A percentile compares a stretch with the other conserved stretches of the same genome.
Evolutionary conservation across 176 grass and related monocot genomes (phyloP).

Genomic region (Eragrostis nindensis): DNA sequence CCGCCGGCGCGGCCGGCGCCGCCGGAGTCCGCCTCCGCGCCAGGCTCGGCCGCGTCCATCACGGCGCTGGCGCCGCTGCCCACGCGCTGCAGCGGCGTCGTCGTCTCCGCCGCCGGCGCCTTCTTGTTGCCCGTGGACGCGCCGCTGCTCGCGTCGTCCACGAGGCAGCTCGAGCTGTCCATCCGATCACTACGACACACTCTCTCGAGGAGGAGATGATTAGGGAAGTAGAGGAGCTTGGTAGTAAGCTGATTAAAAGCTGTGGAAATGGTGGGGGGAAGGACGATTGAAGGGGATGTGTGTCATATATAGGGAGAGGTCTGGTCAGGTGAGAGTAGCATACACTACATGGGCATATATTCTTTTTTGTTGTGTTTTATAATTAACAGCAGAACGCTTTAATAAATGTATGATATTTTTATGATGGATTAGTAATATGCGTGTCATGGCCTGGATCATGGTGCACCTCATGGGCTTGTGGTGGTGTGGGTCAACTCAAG

Average conservation of each 20-base stretch:
- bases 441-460: constrained; percentile 30
- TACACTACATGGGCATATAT: constrained; percentile 16
- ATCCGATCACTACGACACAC: constrained; percentile 36
- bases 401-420: neutral
- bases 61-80: constrained; percentile 58
- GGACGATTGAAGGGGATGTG: neutral
- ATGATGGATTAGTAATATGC: neutral
- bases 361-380: constrained; percentile 21
- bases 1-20: neutral
- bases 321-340: constrained; percentile 34
- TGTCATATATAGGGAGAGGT: constrained; percentile 30
- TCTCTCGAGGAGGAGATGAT: neutral
- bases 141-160: constrained; percentile 64
- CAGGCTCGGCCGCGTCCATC: constrained; percentile 55
- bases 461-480: constrained; percentile 27
- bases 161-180: constrained; percentile 58
- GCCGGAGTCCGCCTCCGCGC: constrained; percentile 50
- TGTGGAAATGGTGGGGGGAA: neutral
- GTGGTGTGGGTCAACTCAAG: constrained; percentile 45
- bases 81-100: constrained; percentile 49
- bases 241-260: neutral
- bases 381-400: neutral
- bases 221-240: neutral
- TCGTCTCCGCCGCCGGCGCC: neutral
- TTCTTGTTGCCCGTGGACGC: constrained; percentile 63